Evolutionary conservation across 805 yeast species (phyloP).

Genomic region (Starmerella lactis-condensi): DNA sequence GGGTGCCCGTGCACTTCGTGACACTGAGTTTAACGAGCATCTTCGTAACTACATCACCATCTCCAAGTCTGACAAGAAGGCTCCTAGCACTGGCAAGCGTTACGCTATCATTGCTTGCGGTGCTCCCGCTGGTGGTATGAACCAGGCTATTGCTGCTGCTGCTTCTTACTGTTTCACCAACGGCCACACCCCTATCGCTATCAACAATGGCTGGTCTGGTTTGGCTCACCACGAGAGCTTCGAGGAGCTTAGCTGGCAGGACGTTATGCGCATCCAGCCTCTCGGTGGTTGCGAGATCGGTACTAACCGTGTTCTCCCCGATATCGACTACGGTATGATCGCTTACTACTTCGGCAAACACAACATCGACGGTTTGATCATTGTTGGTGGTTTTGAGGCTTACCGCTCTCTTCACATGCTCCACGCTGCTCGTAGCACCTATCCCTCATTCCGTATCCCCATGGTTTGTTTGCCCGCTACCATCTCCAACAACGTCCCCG

Average conservation of each 20-base stretch:
- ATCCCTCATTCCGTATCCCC: constrained; percentile 88
- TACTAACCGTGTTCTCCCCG: constrained; percentile 78
- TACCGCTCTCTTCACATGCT: constrained; percentile 67
- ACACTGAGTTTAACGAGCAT: constrained; percentile 71
- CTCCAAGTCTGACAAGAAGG: constrained; percentile 44
- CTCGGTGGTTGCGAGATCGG: constrained; percentile 94
- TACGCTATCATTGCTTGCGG: constrained; percentile 84
- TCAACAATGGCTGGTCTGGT: constrained; percentile 86
- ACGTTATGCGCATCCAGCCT: constrained; percentile 74
- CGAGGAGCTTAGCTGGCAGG: constrained; percentile 56
- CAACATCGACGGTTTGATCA: constrained; percentile 68
- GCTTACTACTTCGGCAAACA: constrained; percentile 86
- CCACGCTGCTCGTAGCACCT: constrained; percentile 51
- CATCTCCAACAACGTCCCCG: constrained; percentile 96
- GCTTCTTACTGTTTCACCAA: constrained; percentile 71
- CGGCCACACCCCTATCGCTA: constrained; percentile 82
- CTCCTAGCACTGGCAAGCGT: constrained; percentile 26
- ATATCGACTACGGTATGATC: constrained; percentile 65
- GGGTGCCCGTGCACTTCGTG: constrained; percentile 72
- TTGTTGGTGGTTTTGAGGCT: constrained; percentile 97
- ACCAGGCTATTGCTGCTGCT: constrained; percentile 80
- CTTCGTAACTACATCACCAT: constrained; percentile 53
- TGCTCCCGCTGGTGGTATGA: constrained; percentile 95
- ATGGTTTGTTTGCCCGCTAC: constrained; percentile 90
- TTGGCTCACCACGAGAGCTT: constrained; percentile 78